Evolutionary conservation across 2,329 filamentous ascomycete genomes (phyloP), one percentile per base, ranked within the genome.

Genomic region (Allantophomopsis lycopodina): DNA sequence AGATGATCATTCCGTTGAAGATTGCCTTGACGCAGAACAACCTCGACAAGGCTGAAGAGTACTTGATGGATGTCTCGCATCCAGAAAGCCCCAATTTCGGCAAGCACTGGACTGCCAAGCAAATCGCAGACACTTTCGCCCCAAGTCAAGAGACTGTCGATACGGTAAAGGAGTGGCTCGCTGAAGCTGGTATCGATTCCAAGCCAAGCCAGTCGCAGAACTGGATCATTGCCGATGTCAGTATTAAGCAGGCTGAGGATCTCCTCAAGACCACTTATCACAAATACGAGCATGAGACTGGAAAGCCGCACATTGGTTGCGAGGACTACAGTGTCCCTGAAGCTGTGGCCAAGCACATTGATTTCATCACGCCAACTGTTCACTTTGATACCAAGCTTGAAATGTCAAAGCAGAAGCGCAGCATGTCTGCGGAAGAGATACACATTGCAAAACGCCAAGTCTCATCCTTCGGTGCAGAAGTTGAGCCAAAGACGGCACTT

Each of bases 111-210:
- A 59, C 61, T 7, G 49, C 58, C 1, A 57, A 61, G n/a, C 51
- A 66, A 48, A 53, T 69, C 5, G 50, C 56, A n/a, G 56, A 61
- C 12, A 61, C 59, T 33, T 69, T 69, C 51, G 58, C 64, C 5
- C 57, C 60, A 7, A 50, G 52, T 12, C 35, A 49, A 4, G 63
- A 70, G 21, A 58, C 69, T 3, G 62, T 76, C 3, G 58, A 65
- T n/a, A 55, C 64, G 1, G 66, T 76, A 33, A 61, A 62, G 47
- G 47, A 58, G 6, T 78, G 73, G 73, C 63, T 77, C 12, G 53
- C 61, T n/a, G 54, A 58, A 6, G 61, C 63, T 36, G 74, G 73
- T 8, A 70, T 78, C 32, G 48, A 58, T 10, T 51, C 53, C 2
- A 56, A 56, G 20, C 61, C 72, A 33, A 70, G 71, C 1, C 42